Evolutionary conservation across 208 protist species (phyloP).

Genomic region (Crithidia thermophila): DNA sequence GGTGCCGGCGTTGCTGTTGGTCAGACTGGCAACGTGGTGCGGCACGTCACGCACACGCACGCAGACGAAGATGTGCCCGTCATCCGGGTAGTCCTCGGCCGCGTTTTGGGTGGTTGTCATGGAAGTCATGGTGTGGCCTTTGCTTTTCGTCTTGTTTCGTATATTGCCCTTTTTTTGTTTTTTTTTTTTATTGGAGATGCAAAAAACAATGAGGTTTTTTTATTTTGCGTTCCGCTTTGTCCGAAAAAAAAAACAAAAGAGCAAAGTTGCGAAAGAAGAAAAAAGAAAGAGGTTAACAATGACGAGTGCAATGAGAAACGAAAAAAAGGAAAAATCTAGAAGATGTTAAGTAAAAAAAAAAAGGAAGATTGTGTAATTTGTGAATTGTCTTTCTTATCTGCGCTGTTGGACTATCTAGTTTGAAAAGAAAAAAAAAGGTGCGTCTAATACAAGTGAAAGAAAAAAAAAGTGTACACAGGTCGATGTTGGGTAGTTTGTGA

Average conservation of each 20-base stretch:
- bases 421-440: background rate
- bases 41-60: slow-evolving; percentile 70
- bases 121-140: background rate
- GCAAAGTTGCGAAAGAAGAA: background rate
- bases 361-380: background rate
- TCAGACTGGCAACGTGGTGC: slow-evolving; percentile 26
- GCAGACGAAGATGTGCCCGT: slow-evolving; percentile 82
- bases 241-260: slow-evolving; percentile 24
- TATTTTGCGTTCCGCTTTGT: background rate
- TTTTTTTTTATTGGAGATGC: background rate
- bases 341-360: slow-evolving; percentile 6
- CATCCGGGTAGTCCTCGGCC: slow-evolving; percentile 47
- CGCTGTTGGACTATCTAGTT: background rate
- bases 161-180: background rate
- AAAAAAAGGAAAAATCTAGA: background rate
- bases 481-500: no score
- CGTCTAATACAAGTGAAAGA: background rate
- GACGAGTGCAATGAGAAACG: background rate
- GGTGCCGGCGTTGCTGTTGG: slow-evolving; percentile 20
- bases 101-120: background rate
- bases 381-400: background rate
- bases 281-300: slow-evolving; percentile 3
- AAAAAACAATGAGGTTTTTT: background rate
- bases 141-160: background rate
- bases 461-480: no score